Evolutionary conservation across 1,284 basidiomycete species (phyloP).

Genomic region (Trametes polyzona): DNA sequence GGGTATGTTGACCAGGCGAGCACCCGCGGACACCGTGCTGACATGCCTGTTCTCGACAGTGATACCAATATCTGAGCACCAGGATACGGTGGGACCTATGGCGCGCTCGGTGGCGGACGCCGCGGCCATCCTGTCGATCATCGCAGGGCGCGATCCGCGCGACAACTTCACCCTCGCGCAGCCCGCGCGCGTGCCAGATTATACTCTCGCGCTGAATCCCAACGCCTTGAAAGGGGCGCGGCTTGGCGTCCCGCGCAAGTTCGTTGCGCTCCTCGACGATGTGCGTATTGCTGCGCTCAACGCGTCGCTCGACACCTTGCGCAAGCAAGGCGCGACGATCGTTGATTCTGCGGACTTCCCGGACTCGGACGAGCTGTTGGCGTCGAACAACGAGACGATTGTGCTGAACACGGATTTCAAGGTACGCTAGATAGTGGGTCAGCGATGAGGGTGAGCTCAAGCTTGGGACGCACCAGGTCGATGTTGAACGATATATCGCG

Average conservation of each 20-base stretch:
- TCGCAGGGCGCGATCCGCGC: conserved; percentile 48
- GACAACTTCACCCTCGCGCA: conserved; percentile 51
- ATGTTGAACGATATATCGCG: conserved; percentile 39
- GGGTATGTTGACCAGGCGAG: conserved; percentile 34
- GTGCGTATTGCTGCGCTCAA: conserved; percentile 41
- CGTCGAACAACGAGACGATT: conserved; percentile 36
- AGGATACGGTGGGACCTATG: conserved; percentile 56
- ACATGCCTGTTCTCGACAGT: conserved; percentile 35
- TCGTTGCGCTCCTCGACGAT: conserved; percentile 28
- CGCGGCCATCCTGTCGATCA: conserved; percentile 45
- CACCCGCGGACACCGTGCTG: background rate
- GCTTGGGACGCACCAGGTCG: conserved; percentile 30
- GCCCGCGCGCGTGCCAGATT: conserved; percentile 44
- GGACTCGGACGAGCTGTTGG: conserved; percentile 38
- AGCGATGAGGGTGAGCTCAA: background rate
- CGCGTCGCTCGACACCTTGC: conserved; percentile 42
- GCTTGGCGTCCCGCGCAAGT: conserved; percentile 44
- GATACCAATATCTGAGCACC: conserved; percentile 52
- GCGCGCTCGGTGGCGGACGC: conserved; percentile 51
- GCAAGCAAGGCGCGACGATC: conserved; percentile 43
- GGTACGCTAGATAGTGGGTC: conserved; percentile 27
- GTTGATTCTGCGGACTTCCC: conserved; percentile 48
- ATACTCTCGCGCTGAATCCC: conserved; percentile 40
- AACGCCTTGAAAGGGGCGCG: conserved; percentile 43
- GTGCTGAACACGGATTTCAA: conserved; percentile 48